Evolutionary conservation across 2,329 filamentous ascomycete genomes (phyloP).

Genomic region (Phoma sp.): DNA sequence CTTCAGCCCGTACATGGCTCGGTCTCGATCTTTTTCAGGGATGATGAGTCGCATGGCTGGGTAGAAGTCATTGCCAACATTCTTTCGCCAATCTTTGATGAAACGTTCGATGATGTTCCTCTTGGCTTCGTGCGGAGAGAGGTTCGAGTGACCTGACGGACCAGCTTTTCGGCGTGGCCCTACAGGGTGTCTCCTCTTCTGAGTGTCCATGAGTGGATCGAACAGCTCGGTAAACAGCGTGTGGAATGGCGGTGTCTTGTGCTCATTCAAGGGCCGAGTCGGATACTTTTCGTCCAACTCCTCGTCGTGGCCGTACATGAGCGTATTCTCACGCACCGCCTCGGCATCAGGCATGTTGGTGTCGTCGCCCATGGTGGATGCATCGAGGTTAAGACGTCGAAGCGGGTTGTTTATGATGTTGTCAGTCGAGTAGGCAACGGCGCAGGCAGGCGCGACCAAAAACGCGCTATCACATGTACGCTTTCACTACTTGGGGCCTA

Average conservation of each 20-base stretch:
- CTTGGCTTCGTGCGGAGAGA: slow-evolving; percentile 77
- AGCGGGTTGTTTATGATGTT: slow-evolving; percentile 6
- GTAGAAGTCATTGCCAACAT: slow-evolving; percentile 92
- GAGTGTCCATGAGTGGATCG: slow-evolving; percentile 79
- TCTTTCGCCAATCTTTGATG: slow-evolving; percentile 82
- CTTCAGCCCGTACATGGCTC: slow-evolving; percentile 92
- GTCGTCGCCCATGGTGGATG: slow-evolving; percentile 37
- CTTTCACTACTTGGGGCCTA: slow-evolving; percentile 8
- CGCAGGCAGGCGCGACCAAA: slow-evolving; percentile 16
- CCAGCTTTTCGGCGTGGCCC: slow-evolving; percentile 65
- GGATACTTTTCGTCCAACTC: slow-evolving; percentile 67
- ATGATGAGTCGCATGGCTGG: slow-evolving; percentile 90
- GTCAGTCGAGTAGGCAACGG: slow-evolving; percentile 16
- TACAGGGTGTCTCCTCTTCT: slow-evolving; percentile 69
- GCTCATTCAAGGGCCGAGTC: slow-evolving; percentile 80
- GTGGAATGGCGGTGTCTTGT: slow-evolving; percentile 80
- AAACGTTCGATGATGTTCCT: slow-evolving; percentile 84
- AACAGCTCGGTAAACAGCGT: slow-evolving; percentile 80
- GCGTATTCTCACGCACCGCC: slow-evolving; percentile 55
- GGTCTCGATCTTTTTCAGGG: slow-evolving; percentile 89
- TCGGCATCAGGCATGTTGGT: slow-evolving; percentile 50
- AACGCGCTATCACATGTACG: slow-evolving; percentile 26
- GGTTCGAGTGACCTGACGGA: slow-evolving; percentile 63
- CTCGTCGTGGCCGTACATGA: slow-evolving; percentile 56
- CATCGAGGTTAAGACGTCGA: slow-evolving; percentile 17